These are phyloP conservation scores for Penicillium sp. DNA, from an alignment of 2,329 filamentous ascomycete species.

Conservation along the genomic window DNA sequence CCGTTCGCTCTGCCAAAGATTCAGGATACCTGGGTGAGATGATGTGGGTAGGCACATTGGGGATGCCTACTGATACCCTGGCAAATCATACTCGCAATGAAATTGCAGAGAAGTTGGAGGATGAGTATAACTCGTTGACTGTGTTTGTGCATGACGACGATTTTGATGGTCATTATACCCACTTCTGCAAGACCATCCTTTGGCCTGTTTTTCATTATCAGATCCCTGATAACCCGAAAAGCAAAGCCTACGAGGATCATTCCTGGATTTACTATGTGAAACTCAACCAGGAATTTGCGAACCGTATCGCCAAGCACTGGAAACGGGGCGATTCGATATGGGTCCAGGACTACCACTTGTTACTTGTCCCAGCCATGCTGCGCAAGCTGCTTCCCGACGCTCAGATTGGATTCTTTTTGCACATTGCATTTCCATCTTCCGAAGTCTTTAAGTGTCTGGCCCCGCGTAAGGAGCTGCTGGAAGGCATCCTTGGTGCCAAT, in stretches of 20 bases:
- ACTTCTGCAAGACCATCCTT: slow-evolving; percentile 96
- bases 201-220: slow-evolving; percentile 99
- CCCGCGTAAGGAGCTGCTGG: slow-evolving; percentile 79
- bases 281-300: slow-evolving; percentile 89
- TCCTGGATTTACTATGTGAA: slow-evolving; percentile 94
- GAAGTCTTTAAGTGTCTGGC: slow-evolving; percentile 93
- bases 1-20: slow-evolving; percentile 73
- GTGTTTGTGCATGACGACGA: slow-evolving; percentile 89
- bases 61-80: slow-evolving; percentile 89
- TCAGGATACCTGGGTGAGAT: slow-evolving; percentile 70
- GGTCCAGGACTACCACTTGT: slow-evolving; percentile 93
- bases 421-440: slow-evolving; percentile 92
- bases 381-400: slow-evolving; percentile 83
- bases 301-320: slow-evolving; percentile 87
- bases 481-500: slow-evolving; percentile 91
- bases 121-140: slow-evolving; percentile 76
- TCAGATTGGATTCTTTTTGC: slow-evolving; percentile 93
- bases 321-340: slow-evolving; percentile 91
- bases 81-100: slow-evolving; percentile 73
- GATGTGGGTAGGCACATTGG: slow-evolving; percentile 88
- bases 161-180: slow-evolving; percentile 89
- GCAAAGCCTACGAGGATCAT: slow-evolving; percentile 96
- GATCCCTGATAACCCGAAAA: slow-evolving; percentile 95
- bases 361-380: slow-evolving; percentile 85
- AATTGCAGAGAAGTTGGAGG: slow-evolving; percentile 77